These are phyloP conservation scores for Fraxinus pennsylvanica DNA, from an alignment of 257 asterid species.

Conservation along the genomic window DNA sequence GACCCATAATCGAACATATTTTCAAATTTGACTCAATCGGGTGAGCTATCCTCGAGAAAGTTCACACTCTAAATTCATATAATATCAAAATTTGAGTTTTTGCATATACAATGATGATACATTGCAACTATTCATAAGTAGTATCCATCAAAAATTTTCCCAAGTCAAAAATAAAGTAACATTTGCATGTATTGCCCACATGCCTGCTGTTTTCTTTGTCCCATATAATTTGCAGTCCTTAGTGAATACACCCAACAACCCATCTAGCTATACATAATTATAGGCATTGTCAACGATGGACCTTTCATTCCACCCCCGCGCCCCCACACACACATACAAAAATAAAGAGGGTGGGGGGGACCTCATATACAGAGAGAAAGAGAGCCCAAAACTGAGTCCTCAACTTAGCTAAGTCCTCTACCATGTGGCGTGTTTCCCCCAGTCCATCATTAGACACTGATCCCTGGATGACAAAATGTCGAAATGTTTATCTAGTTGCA, in stretches of 20 bases:
- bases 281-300: slow-evolving; percentile 8
- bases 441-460: slow-evolving; percentile 21
- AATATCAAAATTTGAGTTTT: not conserved
- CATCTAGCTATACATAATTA: slow-evolving; percentile 33
- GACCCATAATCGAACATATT: not conserved
- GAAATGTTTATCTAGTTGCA: slow-evolving; percentile 14
- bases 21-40: not conserved
- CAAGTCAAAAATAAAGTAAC: not conserved
- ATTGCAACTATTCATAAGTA: not conserved
- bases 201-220: slow-evolving; percentile 38
- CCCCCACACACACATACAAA: slow-evolving; percentile 26
- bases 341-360: not conserved
- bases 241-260: slow-evolving; percentile 50
- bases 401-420: slow-evolving; percentile 25
- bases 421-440: slow-evolving; percentile 44
- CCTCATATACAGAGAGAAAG: not conserved
- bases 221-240: slow-evolving; percentile 28
- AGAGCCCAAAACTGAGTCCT: not conserved
- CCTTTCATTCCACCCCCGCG: not conserved
- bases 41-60: not conserved
- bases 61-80: not conserved
- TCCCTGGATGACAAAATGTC: slow-evolving; percentile 11
- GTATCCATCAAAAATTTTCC: not conserved
- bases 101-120: not conserved
- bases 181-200: slow-evolving; percentile 32